These are phyloP conservation scores for Starmerella floricola DNA, from an alignment of 805 yeast genomes.

Conservation along the genomic window DNA sequence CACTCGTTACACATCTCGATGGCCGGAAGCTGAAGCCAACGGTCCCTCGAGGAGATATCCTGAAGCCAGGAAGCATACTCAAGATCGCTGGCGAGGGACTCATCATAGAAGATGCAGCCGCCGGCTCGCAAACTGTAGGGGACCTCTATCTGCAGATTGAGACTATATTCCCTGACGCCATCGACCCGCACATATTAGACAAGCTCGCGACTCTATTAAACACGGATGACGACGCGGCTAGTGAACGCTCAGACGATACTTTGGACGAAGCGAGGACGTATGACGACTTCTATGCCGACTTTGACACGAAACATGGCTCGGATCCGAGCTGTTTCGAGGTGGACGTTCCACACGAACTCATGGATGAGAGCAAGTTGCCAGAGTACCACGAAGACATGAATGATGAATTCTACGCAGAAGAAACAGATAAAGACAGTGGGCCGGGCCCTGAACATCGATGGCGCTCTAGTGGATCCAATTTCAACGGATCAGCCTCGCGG, in stretches of 20 bases:
- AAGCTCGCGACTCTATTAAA: conserved; percentile 10
- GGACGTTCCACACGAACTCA: conserved; percentile 10
- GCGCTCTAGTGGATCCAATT: background rate
- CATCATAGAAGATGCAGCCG: conserved; percentile 5
- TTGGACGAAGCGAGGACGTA: background rate
- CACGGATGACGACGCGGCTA: conserved; percentile 4
- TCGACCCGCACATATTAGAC: conserved; percentile 15
- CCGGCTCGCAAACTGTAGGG: conserved; percentile 13
- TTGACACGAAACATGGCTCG: background rate
- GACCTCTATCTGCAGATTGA: conserved; percentile 19
- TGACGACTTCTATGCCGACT: background rate
- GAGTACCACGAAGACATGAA: conserved; percentile 11
- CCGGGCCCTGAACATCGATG: background rate
- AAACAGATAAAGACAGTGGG: background rate
- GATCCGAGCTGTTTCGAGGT: background rate
- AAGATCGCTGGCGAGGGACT: conserved; percentile 21
- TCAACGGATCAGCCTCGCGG: background rate
- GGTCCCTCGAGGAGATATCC: conserved; percentile 66
- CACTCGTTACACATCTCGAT: conserved; percentile 62
- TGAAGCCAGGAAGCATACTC: conserved; percentile 19
- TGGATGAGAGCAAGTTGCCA: conserved; percentile 13
- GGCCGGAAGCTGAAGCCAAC: conserved; percentile 56
- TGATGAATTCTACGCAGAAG: conserved; percentile 11
- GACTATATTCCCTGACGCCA: conserved; percentile 18
- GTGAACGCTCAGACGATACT: conserved; percentile 9